These are phyloP conservation scores for Draba incana DNA, from an alignment of 345 rosid genomes.

Conservation along the genomic window DNA sequence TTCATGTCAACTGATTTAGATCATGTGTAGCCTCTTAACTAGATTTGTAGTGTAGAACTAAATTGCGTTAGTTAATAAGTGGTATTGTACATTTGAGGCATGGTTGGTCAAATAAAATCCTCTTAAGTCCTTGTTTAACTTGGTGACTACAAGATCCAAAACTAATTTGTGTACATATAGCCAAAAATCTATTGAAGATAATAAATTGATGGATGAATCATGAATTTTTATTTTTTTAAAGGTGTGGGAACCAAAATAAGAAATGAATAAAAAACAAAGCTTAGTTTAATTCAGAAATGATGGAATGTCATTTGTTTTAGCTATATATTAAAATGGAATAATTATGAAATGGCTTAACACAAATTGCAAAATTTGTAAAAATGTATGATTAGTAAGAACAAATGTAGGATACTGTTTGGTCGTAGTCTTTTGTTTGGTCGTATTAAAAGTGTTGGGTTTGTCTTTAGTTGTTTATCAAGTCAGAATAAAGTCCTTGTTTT, in stretches of 20 bases:
- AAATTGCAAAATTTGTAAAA: no score
- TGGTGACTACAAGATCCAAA: slow-evolving; percentile 17
- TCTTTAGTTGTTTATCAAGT: no score
- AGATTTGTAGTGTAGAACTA: background rate
- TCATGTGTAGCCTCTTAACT: slow-evolving; percentile 16
- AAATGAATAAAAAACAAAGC: background rate
- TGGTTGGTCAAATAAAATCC: background rate
- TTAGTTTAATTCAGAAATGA: background rate
- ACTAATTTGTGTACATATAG: background rate
- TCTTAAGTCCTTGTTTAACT: slow-evolving; percentile 18
- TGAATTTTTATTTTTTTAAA: background rate
- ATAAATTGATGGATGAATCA: background rate
- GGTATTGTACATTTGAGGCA: background rate
- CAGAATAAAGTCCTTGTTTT: no score
- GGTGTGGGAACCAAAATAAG: background rate
- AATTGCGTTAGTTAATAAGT: background rate
- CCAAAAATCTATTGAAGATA: background rate
- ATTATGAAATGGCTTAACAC: no score
- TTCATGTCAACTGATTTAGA: background rate
- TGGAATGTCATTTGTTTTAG: background rate
- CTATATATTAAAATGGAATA: background rate
- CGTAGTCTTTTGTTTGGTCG: no score
- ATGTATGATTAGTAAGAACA: no score
- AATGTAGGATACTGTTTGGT: no score
- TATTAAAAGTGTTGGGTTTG: no score